Base-by-base conservation (phyloP, 306 rosid species). In the Mimosa bimucronata region DNA sequence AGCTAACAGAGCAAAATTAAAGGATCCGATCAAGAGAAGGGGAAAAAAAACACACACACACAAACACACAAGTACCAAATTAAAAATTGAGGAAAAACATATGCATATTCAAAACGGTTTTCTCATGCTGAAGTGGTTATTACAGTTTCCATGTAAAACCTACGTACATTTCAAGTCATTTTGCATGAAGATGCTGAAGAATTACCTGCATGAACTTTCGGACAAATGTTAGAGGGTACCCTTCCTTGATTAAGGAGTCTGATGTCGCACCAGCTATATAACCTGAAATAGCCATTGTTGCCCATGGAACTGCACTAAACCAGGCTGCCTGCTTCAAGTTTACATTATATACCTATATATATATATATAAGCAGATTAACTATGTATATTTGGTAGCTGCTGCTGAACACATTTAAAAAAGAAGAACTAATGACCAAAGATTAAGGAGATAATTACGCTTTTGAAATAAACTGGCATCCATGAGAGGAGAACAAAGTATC, bases 281-380 rank as follows among this genome's bases (percentile, higher is more conserved):
- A 67, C 98, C 94, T 10, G 97, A 92, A 70, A 94, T 70, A 0
- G 98, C 98, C 98, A 94, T 94, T 37, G 95, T 88, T 72, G 85
- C 98, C 98, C 98, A 94, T 21, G 98, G 98, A 91, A 90, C 87
- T 0, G 97, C 98, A 67, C 98, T 94, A 80, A 94, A 94, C 97
- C 97, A 94, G 14, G 98, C 97, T 26, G 98, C 98, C 67, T 91
- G 97, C 90, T 90, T 88, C 90, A 94, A 80, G 87, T 91, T 94
- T 84, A 94, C 92, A 90, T 83, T 83, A 84, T 88, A 92, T 71
- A 92, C 97, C 97, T 94, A n/a, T 37, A 81, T 13, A 48, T 69
- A 55, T 30, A 73, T 10, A 50, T 66, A 57, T 23, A 74, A 21
- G 44, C 8, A 16, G 74, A 45, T 60, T 42, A 74, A 29, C 55